phyloP scores from a whole-genome alignment of 2,329 filamentous ascomycete species.

The Trichoderma endophyticum region DNA sequence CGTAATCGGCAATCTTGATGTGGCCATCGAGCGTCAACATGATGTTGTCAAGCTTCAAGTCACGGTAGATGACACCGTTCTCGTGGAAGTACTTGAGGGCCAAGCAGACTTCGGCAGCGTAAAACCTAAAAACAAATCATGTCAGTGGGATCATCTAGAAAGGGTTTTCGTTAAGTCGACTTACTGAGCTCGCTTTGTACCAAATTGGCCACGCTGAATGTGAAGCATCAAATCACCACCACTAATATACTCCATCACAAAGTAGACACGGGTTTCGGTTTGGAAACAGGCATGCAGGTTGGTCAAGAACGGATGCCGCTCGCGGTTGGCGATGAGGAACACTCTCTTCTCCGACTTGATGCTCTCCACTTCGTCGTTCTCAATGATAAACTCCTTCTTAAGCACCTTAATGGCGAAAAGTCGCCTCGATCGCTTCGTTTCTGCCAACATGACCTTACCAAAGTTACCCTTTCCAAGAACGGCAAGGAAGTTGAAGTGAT shows the following conservation, averaged over 20 bases:
- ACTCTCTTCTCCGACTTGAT: slow-evolving; percentile 97
- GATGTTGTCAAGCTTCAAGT: slow-evolving; percentile 91
- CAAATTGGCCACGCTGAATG: slow-evolving; percentile 95
- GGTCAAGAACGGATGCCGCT: slow-evolving; percentile 91
- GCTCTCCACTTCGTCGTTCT: slow-evolving; percentile 98
- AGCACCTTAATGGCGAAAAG: slow-evolving; percentile 98
- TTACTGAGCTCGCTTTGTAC: slow-evolving; percentile 91
- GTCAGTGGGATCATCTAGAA: background rate
- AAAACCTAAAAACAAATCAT: slow-evolving; percentile 61
- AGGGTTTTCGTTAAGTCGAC: slow-evolving; percentile 34
- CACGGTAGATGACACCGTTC: slow-evolving; percentile 97
- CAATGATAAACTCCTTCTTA: slow-evolving; percentile 99
- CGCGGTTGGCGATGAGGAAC: slow-evolving; percentile 94
- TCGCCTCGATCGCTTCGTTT: slow-evolving; percentile 88
- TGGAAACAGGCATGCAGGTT: slow-evolving; percentile 98
- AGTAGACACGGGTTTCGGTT: slow-evolving; percentile 96
- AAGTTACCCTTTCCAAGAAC: slow-evolving; percentile 99
- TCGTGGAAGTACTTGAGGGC: slow-evolving; percentile 99
- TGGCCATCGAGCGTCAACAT: slow-evolving; percentile 91
- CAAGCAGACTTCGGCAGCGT: slow-evolving; percentile 94
- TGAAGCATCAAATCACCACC: slow-evolving; percentile 99
- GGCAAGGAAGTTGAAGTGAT: slow-evolving; percentile 98
- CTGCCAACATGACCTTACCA: slow-evolving; percentile 98
- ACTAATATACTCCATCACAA: slow-evolving; percentile 99
- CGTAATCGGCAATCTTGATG: slow-evolving; percentile 98